Evolutionary conservation across 371 early-diverging fungal genomes (phyloP), one percentile per base, ranked within the genome.

Genomic region (Coemansia sp.): DNA sequence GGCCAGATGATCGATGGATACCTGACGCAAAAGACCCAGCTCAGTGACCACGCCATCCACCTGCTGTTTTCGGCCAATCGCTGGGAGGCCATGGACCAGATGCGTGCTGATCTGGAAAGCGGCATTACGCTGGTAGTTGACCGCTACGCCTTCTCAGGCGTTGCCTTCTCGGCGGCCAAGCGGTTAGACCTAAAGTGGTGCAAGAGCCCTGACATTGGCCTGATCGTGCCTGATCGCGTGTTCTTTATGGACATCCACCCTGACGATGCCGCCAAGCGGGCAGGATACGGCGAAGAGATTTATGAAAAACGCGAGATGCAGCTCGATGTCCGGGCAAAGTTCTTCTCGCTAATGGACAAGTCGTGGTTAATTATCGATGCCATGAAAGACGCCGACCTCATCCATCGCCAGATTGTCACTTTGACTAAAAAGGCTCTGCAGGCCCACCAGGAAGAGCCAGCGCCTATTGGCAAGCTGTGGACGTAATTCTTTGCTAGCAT

Each of bases 131-230:
- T 98, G 21, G 82, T 99, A 5, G 93, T 95, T 4, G 99, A 99
- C 82, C 87, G 99, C 59, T 99, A 99, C 79, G 94, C 95, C 0
- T 96, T 92, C 70, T 97, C 98, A 3, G 99, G 99, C 13, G 93
- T 94, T 2, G 95, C 94, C 0, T 99, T 93, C 77, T 91, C 97
- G 1, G 86, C 89, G 5, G 95, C 97, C 54, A 97, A 95, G 83
- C 89, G 86, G 64, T 76, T 99, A 18, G 89, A 90, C 69, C 67
- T 90, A 18, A 79, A 84, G 10, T 99, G 99, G 99, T 96, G 99
- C 79, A 89, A 85, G 76, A 71, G 83, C 4, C 88, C 92, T 3
- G 99, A 99, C 68, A 80, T 84, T 21, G 97, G 98, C 1, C 83
- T 99, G 24, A 70, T 92, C 6, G 80, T 80, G 18, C 99, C 99